phyloP scores from a whole-genome alignment of 768 basidiomycete species.

The Suillus clintonianus region DNA sequence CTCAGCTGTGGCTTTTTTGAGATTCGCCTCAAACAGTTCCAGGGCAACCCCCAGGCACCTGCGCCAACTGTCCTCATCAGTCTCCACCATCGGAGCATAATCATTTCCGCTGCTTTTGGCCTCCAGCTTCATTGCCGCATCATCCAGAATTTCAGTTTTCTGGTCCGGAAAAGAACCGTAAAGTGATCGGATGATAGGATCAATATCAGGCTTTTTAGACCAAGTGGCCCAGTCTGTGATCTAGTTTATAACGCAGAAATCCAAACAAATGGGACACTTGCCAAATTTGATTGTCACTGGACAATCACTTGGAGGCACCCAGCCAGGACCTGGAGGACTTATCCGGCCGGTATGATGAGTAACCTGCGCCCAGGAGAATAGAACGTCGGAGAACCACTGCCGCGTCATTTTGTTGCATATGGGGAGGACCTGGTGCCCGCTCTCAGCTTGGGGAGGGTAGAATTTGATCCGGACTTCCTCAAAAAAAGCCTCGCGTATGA shows the following conservation, averaged over 20 bases:
- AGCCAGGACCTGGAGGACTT: no score
- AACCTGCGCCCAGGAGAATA: no score
- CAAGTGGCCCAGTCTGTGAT: neutral
- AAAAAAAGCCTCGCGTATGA: no score
- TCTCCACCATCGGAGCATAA: neutral
- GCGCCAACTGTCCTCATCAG: neutral
- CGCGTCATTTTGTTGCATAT: no score
- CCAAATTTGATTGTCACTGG: no score
- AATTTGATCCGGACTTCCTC: no score
- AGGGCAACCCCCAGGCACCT: neutral
- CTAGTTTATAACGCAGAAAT: fast-evolving
- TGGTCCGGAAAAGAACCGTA: neutral
- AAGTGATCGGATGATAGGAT: neutral
- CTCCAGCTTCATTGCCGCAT: neutral
- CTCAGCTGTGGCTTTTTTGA: neutral
- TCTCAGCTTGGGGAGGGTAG: no score
- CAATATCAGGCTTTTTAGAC: neutral
- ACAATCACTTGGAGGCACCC: no score
- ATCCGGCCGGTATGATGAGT: no score
- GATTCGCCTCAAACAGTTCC: neutral
- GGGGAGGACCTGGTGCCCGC: no score
- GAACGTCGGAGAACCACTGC: no score
- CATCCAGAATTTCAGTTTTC: fast-evolving
- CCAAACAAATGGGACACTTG: neutral
- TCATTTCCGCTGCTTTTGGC: neutral